Percentiles rank a stretch among this genome's conserved stretches.
These are phyloP conservation scores for Claviceps arundinis DNA, from an alignment of 2,329 filamentous ascomycete genomes.

Conservation along the genomic window DNA sequence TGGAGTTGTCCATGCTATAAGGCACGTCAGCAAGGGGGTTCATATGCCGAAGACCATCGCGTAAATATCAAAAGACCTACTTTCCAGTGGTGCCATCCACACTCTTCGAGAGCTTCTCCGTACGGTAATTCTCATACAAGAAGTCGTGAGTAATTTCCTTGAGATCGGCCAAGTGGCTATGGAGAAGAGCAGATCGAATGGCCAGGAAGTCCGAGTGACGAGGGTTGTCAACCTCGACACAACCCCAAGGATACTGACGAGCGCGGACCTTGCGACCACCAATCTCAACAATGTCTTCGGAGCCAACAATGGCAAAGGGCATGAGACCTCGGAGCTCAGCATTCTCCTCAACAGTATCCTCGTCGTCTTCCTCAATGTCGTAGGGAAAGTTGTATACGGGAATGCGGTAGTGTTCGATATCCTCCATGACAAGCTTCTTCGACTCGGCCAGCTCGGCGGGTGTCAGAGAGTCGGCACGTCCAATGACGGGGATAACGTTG, in stretches of 20 bases:
- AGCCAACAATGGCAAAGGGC: slow-evolving; percentile 98
- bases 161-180: slow-evolving; percentile 94
- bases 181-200: slow-evolving; percentile 87
- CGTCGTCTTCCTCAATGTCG: slow-evolving; percentile 98
- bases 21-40: slow-evolving; percentile 16
- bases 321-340: slow-evolving; percentile 93
- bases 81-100: slow-evolving; percentile 79
- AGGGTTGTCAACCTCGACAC: slow-evolving; percentile 98
- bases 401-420: slow-evolving; percentile 99
- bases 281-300: slow-evolving; percentile 89
- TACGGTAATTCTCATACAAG: slow-evolving; percentile 99
- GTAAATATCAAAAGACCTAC: slow-evolving; percentile 44
- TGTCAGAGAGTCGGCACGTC: slow-evolving; percentile 94
- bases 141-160: slow-evolving; percentile 99
- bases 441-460: slow-evolving; percentile 94
- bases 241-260: slow-evolving; percentile 96
- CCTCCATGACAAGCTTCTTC: slow-evolving; percentile 99
- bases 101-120: slow-evolving; percentile 99
- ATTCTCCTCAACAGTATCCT: slow-evolving; percentile 98
- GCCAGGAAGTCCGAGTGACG: slow-evolving; percentile 97
- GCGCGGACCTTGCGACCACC: slow-evolving; percentile 85
- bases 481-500: slow-evolving; percentile 98
- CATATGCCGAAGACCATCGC: not conserved
- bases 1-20: slow-evolving; percentile 54
- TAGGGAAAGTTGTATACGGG: slow-evolving; percentile 99